Percentiles rank a stretch among this genome's conserved stretches.
These are phyloP conservation scores for Scopulariopsis brevicaulis DNA, from an alignment of 2,329 filamentous ascomycete species.

Conservation along the genomic window DNA sequence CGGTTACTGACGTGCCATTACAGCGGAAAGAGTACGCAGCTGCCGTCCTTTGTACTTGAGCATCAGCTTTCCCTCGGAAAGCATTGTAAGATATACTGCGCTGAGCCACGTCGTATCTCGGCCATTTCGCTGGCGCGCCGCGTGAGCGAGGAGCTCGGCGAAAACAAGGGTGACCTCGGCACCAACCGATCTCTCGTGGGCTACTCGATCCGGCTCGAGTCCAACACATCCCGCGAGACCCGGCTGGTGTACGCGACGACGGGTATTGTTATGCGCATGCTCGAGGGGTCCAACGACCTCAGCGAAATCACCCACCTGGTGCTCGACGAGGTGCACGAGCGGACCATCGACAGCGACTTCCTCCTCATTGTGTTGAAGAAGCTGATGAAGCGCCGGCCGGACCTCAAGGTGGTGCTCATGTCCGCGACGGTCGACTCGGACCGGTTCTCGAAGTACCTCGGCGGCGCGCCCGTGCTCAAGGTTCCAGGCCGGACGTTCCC, in stretches of 20 bases:
- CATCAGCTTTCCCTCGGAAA: constrained; percentile 72
- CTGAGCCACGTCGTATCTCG: constrained; percentile 89
- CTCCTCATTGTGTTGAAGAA: constrained; percentile 84
- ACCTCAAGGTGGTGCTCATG: constrained; percentile 92
- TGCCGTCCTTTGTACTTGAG: constrained; percentile 89
- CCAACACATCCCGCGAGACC: constrained; percentile 72
- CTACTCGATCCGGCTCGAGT: constrained; percentile 88
- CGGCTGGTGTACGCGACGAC: constrained; percentile 81
- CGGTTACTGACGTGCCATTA: not conserved
- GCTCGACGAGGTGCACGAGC: constrained; percentile 95
- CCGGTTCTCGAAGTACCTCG: constrained; percentile 80
- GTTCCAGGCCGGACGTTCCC: constrained; percentile 92
- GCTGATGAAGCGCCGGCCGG: constrained; percentile 61
- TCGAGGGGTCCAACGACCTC: constrained; percentile 79
- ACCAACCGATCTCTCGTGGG: constrained; percentile 77
- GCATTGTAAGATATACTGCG: constrained; percentile 87
- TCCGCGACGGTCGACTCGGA: constrained; percentile 93
- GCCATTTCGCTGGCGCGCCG: constrained; percentile 87
- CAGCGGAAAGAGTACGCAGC: constrained; percentile 89
- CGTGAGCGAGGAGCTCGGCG: constrained; percentile 90
- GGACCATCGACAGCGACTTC: constrained; percentile 94
- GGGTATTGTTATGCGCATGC: constrained; percentile 94
- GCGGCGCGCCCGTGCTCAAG: constrained; percentile 73
- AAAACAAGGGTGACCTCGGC: constrained; percentile 70
- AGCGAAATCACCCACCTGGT: constrained; percentile 86